Conservation (phyloP, 2,329 filamentous ascomycete genomes). For the Penicillium sp. region DNA sequence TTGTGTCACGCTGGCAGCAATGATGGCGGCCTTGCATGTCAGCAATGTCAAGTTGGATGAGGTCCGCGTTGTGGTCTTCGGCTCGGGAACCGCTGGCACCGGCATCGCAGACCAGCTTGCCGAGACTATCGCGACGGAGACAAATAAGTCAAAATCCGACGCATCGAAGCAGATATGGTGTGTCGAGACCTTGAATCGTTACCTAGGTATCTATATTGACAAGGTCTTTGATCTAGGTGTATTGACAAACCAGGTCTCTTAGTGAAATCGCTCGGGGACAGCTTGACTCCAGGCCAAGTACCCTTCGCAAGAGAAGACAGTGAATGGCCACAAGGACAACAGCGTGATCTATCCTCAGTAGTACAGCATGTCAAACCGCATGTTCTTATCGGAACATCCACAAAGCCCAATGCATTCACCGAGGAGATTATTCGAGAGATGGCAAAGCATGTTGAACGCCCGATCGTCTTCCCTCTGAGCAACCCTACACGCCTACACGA, state of each 20-base stretch:
- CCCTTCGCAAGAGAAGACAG: slow-evolving; percentile 60
- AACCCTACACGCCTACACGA: slow-evolving; percentile 84
- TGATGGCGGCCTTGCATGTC: slow-evolving; percentile 70
- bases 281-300: slow-evolving; percentile 63
- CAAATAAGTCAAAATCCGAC: slow-evolving; percentile 64
- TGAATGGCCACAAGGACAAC: slow-evolving; percentile 58
- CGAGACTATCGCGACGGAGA: slow-evolving; percentile 70
- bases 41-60: slow-evolving; percentile 63
- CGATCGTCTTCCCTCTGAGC: slow-evolving; percentile 75
- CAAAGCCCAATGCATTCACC: slow-evolving; percentile 70
- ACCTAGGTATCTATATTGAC: too few species aligned
- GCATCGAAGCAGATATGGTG: slow-evolving; percentile 75
- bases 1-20: slow-evolving; percentile 77
- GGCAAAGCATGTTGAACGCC: slow-evolving; percentile 65
- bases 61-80: slow-evolving; percentile 69
- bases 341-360: slow-evolving; percentile 59
- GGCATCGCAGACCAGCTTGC: slow-evolving; percentile 82
- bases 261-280: slow-evolving; percentile 56
- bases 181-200: neutral
- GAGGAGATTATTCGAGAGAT: slow-evolving; percentile 70
- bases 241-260: slow-evolving; percentile 78
- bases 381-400: slow-evolving; percentile 79
- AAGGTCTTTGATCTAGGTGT: slow-evolving; percentile 47
- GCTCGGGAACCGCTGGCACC: slow-evolving; percentile 74
- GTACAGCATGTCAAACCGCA: slow-evolving; percentile 70